Percentiles rank a stretch among this genome's conserved stretches.
Conservation (phyloP, 2,329 filamentous ascomycete genomes). For the Clonostachys chloroleuca region DNA sequence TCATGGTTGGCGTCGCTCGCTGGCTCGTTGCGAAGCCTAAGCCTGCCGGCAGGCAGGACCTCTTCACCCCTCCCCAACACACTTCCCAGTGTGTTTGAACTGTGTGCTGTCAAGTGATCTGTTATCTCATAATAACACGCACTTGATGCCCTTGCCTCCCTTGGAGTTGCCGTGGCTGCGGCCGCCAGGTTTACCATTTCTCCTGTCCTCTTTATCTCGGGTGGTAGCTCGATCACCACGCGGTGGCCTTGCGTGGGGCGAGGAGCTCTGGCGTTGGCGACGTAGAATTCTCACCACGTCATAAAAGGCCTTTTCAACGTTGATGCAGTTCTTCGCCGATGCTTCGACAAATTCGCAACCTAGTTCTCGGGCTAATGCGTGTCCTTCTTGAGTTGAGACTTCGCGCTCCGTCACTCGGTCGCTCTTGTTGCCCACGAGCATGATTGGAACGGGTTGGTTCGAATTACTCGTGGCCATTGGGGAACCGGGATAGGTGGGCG, state of each 20-base stretch:
- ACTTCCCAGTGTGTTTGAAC: background rate
- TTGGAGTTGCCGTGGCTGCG: conserved; percentile 27
- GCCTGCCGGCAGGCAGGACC: too few species aligned
- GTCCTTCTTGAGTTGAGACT: conserved; percentile 93
- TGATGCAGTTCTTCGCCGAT: conserved; percentile 96
- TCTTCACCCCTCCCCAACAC: background rate
- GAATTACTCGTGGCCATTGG: conserved; percentile 57
- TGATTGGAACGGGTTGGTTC: conserved; percentile 78
- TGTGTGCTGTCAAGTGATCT: too few species aligned
- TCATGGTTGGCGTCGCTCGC: too few species aligned
- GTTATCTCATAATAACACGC: conserved; percentile 31
- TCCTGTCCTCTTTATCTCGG: too few species aligned
- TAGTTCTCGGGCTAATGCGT: conserved; percentile 83
- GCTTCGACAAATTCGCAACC: conserved; percentile 97
- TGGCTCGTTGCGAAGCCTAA: too few species aligned
- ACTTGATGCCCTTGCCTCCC: conserved; percentile 26
- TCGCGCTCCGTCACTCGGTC: conserved; percentile 94
- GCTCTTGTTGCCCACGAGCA: conserved; percentile 98
- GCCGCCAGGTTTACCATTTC: conserved; percentile 5
- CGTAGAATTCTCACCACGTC: conserved; percentile 91
- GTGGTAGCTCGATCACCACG: too few species aligned
- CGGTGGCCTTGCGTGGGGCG: too few species aligned
- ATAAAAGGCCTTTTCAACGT: conserved; percentile 97
- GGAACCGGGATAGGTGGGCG: conserved; percentile 72
- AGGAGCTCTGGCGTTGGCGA: conserved; percentile 61